These are phyloP conservation scores for Phytophthora boehmeriae DNA, from an alignment of 352 stramenopile species.

Conservation along the genomic window DNA sequence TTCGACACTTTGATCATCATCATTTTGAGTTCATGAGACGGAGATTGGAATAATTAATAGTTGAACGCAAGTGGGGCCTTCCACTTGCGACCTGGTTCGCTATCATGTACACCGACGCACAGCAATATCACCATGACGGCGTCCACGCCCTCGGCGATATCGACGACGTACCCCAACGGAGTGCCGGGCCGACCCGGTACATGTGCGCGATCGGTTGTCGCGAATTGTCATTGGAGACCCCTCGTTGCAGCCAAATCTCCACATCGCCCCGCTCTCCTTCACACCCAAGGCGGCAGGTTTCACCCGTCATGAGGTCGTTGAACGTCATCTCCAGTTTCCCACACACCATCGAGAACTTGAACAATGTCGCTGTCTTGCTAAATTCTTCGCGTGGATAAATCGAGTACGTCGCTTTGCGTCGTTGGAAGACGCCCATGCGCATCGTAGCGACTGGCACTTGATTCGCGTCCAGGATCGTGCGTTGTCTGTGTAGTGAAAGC, in stretches of 20 bases:
- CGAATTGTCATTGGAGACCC: slow-evolving; percentile 9
- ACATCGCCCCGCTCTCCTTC: slow-evolving; percentile 28
- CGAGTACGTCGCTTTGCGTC: slow-evolving; percentile 35
- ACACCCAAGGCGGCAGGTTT: slow-evolving; percentile 34
- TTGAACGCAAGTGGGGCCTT: slow-evolving; percentile 7
- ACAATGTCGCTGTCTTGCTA: slow-evolving; percentile 20
- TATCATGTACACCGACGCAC: slow-evolving; percentile 38
- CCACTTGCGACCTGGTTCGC: slow-evolving; percentile 22
- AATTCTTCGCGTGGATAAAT: slow-evolving; percentile 20
- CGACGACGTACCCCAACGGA: slow-evolving; percentile 33
- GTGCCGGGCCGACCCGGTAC: slow-evolving; percentile 26
- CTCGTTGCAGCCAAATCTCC: slow-evolving; percentile 48
- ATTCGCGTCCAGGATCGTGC: slow-evolving; percentile 31
- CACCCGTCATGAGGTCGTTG: slow-evolving; percentile 41
- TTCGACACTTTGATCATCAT: too few species aligned
- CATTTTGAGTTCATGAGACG: too few species aligned
- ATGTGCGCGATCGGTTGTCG: slow-evolving; percentile 41
- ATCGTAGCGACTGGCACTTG: slow-evolving; percentile 39
- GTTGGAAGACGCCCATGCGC: slow-evolving; percentile 36
- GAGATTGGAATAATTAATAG: slow-evolving; percentile 11
- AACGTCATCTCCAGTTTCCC: slow-evolving; percentile 40
- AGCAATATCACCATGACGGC: slow-evolving; percentile 37
- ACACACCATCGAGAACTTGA: slow-evolving; percentile 31
- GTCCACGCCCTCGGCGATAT: slow-evolving; percentile 45
- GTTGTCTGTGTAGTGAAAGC: slow-evolving; percentile 42